Evolutionary conservation across 768 basidiomycete species (phyloP), one percentile per base, ranked within the genome.

Genomic region (Amyloporia xantha): DNA sequence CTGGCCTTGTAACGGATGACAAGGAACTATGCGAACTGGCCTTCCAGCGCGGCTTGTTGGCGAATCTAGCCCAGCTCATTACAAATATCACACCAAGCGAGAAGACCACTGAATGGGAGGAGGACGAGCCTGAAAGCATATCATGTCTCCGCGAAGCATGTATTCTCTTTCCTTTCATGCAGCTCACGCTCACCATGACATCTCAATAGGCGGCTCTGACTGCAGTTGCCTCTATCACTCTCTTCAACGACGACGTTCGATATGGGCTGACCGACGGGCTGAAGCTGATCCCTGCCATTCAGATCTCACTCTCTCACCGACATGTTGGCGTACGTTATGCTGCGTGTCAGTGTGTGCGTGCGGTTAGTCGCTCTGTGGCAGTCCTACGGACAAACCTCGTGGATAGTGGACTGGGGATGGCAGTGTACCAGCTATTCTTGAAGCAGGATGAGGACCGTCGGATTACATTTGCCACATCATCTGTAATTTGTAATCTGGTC

Each of bases 351-450:
- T 86, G 86, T 54, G 75, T 91, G 1, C 73, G 93, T 13, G 86
- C 87, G 0, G 71, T 98, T 33, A 81, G 82, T 35, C 77, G 95
- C 20, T 83, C 82, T 6, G 82, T 94, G 2, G 77, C 82, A 0
- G 84, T 92, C 9, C 70, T 94, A 25, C 71, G 91, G 25, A 96
- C 93, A 27, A 90, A 81, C 50, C 75, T 97, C 15, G 79, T 91
- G 2, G 93, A 97, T 58, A 81, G 78, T 26, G 88, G 86, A 1
- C 68, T 94, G 2, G 91, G 89, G 0, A 69, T 83, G 62, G 74
- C 77, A 7, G 72, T 96, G 3, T 81, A 88, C 53, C 66, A 75
- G 26, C 65, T 91, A 15, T 70, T 86, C 49, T 49, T 58, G 56
- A 72, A 71, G 54, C 65, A 69, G 51, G 77, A 77, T 15, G 81